Conservation (phyloP, 257 asterid species). For the Anisodus tanguticus region DNA sequence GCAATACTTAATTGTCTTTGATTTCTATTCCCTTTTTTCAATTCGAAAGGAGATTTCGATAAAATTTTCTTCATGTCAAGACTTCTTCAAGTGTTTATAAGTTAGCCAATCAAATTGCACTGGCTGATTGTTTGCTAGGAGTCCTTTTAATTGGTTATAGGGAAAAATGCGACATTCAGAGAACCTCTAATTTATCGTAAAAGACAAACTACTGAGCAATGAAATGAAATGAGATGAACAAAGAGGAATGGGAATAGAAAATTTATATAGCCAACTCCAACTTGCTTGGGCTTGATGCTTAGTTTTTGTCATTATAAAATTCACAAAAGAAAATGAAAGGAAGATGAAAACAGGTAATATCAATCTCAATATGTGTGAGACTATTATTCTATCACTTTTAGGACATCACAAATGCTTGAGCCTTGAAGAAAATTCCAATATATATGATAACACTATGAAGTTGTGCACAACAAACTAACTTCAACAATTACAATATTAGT, state of each 20-base stretch:
- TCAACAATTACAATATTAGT: not conserved
- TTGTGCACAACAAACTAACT: not conserved
- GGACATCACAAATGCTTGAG: not conserved
- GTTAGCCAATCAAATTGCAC: not conserved
- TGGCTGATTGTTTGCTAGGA: not conserved
- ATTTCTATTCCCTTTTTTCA: not conserved
- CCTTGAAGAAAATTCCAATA: not conserved
- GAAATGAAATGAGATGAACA: not conserved
- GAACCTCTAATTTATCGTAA: not conserved
- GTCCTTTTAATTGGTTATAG: not conserved
- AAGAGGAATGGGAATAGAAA: not conserved
- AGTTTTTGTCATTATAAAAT: not conserved
- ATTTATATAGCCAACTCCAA: not conserved
- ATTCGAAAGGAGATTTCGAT: not conserved
- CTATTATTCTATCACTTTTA: not conserved
- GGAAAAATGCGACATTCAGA: not conserved
- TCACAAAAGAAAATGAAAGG: not conserved
- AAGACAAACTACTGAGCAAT: not conserved
- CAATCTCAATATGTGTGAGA: not conserved
- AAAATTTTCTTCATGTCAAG: constrained; percentile 8
- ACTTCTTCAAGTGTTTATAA: not conserved
- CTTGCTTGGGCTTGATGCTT: not conserved
- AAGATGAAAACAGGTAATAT: not conserved
- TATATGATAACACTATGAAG: not conserved
- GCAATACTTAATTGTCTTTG: not conserved